A percentile compares a stretch with the other conserved stretches of the same genome.
These are phyloP conservation scores for Hemerocallis citrina DNA, from an alignment of 106 monocot genomes.

Conservation along the genomic window DNA sequence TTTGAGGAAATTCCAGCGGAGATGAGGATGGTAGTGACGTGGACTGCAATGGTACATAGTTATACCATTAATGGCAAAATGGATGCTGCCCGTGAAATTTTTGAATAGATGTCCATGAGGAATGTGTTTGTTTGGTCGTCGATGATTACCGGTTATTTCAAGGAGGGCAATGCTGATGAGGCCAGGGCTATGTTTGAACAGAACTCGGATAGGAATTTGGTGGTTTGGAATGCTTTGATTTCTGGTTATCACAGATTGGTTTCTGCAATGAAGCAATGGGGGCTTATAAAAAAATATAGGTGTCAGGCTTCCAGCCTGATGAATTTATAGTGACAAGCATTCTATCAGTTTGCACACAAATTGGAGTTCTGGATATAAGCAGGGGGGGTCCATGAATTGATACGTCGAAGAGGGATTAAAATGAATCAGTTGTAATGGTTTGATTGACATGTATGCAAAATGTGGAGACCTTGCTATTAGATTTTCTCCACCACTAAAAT, in stretches of 20 bases:
- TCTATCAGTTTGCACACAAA: slow-evolving; percentile 54
- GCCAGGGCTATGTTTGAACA: slow-evolving; percentile 40
- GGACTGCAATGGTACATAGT: slow-evolving; percentile 54
- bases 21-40: slow-evolving; percentile 48
- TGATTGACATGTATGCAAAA: slow-evolving; percentile 74
- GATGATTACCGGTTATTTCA: slow-evolving; percentile 66
- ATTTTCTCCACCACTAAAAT: too few species aligned
- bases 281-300: slow-evolving; percentile 39
- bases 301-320: slow-evolving; percentile 40
- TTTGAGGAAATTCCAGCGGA: slow-evolving; percentile 28
- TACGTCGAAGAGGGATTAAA: slow-evolving; percentile 19
- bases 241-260: slow-evolving; percentile 51
- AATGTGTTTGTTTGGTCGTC: slow-evolving; percentile 59
- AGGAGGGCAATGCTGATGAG: slow-evolving; percentile 27
- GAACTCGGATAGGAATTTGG: slow-evolving; percentile 43
- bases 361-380: slow-evolving; percentile 31
- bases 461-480: slow-evolving; percentile 61
- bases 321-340: slow-evolving; percentile 38
- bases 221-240: slow-evolving; percentile 64
- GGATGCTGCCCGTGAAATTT: slow-evolving; percentile 38
- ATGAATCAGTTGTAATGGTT: slow-evolving; percentile 39
- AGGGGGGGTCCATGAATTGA: slow-evolving; percentile 34
- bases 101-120: slow-evolving; percentile 40
- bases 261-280: slow-evolving; percentile 48
- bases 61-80: slow-evolving; percentile 33